These are phyloP conservation scores for Talaromyces adpressus DNA, from an alignment of 495 filamentous ascomycete species.

Conservation along the genomic window DNA sequence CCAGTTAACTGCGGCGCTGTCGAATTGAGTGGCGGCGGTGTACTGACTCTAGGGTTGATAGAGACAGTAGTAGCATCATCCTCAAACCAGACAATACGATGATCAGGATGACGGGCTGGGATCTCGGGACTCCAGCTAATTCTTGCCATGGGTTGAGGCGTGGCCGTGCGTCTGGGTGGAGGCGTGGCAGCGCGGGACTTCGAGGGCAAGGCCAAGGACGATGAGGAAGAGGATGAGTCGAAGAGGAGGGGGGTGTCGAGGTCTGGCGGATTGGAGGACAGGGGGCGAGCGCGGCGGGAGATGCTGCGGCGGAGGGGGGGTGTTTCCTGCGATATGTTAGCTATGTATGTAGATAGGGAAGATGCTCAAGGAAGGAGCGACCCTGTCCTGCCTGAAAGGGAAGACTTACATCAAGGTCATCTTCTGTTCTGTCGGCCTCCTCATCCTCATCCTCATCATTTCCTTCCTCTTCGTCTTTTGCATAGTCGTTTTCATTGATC, in stretches of 20 bases:
- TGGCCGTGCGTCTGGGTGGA: neutral
- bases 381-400: neutral
- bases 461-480: neutral
- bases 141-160: neutral
- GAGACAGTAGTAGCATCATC: neutral
- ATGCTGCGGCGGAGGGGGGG: neutral
- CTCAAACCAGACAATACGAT: neutral
- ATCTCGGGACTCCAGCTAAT: neutral
- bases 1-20: neutral
- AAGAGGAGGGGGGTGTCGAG: slow-evolving; percentile 4
- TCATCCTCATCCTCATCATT: neutral
- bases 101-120: neutral
- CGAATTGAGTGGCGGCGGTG: neutral
- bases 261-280: slow-evolving; percentile 7
- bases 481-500: neutral
- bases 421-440: neutral
- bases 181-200: neutral
- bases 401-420: neutral
- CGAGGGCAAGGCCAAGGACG: neutral
- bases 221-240: neutral
- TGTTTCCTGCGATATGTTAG: neutral
- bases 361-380: neutral
- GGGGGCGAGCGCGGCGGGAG: slow-evolving; percentile 4
- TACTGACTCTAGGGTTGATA: neutral
- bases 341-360: neutral